These are phyloP conservation scores for Crucihimalaya himalaica DNA, from an alignment of 345 rosid genomes.

Conservation along the genomic window DNA sequence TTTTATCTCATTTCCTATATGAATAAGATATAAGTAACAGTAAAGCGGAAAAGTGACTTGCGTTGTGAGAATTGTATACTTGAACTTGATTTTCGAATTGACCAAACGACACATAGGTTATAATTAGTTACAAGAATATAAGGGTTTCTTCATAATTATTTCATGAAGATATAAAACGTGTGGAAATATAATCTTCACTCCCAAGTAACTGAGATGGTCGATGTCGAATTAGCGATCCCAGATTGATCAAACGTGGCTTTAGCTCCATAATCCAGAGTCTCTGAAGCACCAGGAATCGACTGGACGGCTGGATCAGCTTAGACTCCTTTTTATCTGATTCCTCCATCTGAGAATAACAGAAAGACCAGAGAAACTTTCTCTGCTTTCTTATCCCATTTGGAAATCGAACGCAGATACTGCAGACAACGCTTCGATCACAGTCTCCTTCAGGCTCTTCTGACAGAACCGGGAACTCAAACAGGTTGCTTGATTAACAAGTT, in stretches of 20 bases:
- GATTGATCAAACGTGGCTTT: constrained; percentile 61
- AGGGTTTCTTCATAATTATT: neutral
- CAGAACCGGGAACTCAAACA: constrained; percentile 52
- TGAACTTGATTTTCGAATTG: neutral
- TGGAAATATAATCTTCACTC: constrained; percentile 46
- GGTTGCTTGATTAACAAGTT: constrained; percentile 27
- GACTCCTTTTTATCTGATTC: constrained; percentile 53
- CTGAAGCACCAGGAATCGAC: constrained; percentile 68
- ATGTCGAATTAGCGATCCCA: constrained; percentile 76
- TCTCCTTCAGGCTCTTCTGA: constrained; percentile 74
- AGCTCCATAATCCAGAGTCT: constrained; percentile 54
- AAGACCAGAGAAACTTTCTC: constrained; percentile 80
- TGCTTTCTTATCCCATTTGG: constrained; percentile 80
- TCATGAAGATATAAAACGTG: neutral
- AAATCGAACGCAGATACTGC: constrained; percentile 77
- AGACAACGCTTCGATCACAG: constrained; percentile 49
- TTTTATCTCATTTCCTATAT: too few species aligned
- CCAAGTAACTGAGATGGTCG: constrained; percentile 73
- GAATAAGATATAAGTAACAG: too few species aligned
- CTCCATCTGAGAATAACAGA: constrained; percentile 58
- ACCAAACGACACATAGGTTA: neutral
- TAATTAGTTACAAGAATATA: neutral
- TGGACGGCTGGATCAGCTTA: too few species aligned
- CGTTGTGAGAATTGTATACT: neutral
- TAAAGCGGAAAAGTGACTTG: neutral